Evolutionary conservation across 768 basidiomycete species (phyloP), one percentile per base, ranked within the genome.

Genomic region (Kockovaella imperatae): DNA sequence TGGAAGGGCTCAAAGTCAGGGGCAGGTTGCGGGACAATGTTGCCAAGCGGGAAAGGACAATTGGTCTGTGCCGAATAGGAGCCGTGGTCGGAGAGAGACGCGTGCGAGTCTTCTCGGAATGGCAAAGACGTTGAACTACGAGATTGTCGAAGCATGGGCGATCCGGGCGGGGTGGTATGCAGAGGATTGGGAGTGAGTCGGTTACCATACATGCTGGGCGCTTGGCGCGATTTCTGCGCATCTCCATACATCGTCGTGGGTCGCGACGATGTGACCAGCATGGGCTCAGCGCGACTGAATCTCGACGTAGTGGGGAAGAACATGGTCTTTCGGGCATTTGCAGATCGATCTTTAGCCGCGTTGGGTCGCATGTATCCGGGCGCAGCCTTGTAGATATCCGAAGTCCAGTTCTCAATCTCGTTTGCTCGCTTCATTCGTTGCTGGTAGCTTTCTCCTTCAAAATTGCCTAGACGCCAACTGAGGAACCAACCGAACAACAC

Each of bases 401-500:
- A 84, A 20, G 89, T 82, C 95, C 95, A 99, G 60, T 84, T 81
- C 72, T 99, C 95, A 60, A 99, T 95, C 69, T 89, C 87, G 20
- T 80, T 79, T 2, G 84, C 82, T 20, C 93, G 83, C 52, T 82
- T 80, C 82, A 88, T 88, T 13, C 91, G 80, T 67, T 97, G 80
- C 67, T 87, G 83, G 67, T 90, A 88, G 14, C 88, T 87, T 74
- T 99, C 95, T 31, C 80, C 78, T 53, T 85, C 84, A 77, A 93
- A 97, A 56, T 86, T 84, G 40, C 95, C 95, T 34, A 99, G 77
- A 62, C 82, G 82, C 83, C 86, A 89, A n/a, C 86, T 88, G 70
- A 87, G 84, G 79, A 96, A 97, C 95, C 95, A 99, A 21, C 86
- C 79, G 73, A 97, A 99, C 69, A 93, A 77, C 65, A 95, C 86